Evolutionary conservation across 1,139 yeast genomes (phyloP).

Genomic region (Magnusiomyces paraingens): DNA sequence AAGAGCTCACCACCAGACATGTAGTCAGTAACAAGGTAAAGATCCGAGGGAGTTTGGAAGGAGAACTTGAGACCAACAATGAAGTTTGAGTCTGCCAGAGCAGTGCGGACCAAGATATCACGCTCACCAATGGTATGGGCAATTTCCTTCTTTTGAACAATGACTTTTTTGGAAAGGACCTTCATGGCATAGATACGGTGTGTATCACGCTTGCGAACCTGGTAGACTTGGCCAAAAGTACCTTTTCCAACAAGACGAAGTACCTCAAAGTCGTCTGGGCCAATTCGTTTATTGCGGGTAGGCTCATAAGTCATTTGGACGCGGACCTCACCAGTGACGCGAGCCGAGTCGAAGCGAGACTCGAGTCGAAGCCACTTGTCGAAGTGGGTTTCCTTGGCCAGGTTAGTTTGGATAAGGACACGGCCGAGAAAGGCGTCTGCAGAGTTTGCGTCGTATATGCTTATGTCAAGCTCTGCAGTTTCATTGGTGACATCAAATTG

Average conservation of each 20-base stretch:
- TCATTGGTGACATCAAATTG: constrained; percentile 80
- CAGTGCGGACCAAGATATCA: constrained; percentile 84
- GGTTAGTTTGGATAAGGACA: constrained; percentile 63
- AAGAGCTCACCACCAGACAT: constrained; percentile 98
- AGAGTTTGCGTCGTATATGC: constrained; percentile 76
- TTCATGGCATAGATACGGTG: constrained; percentile 94
- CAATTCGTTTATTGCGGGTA: constrained; percentile 59
- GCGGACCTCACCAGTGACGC: constrained; percentile 68
- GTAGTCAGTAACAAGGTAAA: constrained; percentile 90
- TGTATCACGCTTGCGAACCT: constrained; percentile 85
- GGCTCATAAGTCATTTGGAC: constrained; percentile 69
- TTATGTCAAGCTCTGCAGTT: constrained; percentile 70
- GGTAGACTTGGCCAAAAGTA: constrained; percentile 96
- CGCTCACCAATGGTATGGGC: constrained; percentile 98
- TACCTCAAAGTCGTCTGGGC: constrained; percentile 91
- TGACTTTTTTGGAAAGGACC: constrained; percentile 85
- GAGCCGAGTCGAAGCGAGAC: constrained; percentile 69
- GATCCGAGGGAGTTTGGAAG: constrained; percentile 88
- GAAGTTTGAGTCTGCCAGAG: constrained; percentile 75
- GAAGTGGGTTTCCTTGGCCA: constrained; percentile 40
- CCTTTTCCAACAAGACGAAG: constrained; percentile 89
- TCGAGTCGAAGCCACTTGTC: constrained; percentile 68
- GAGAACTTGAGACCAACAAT: constrained; percentile 93
- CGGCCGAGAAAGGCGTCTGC: constrained; percentile 86
- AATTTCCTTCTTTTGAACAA: constrained; percentile 92